Evolutionary conservation across 257 asterid genomes (phyloP).

Genomic region (Coffea eugenioides): DNA sequence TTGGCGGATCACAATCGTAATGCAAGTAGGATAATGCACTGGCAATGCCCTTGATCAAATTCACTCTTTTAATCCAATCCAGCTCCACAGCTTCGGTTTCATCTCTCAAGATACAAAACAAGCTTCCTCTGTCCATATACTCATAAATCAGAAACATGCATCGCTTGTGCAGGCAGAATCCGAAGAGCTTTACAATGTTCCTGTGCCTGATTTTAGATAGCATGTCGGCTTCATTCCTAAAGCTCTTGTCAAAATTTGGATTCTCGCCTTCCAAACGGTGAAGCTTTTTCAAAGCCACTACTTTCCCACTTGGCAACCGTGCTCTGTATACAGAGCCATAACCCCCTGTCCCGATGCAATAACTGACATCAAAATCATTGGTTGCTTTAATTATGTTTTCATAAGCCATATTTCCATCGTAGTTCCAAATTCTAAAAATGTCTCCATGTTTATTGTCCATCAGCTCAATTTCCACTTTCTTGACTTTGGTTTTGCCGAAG

Average conservation of each 20-base stretch:
- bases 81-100: not conserved
- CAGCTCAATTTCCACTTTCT: not conserved
- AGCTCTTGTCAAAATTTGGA: not conserved
- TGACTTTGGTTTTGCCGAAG: not conserved
- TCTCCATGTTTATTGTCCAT: not conserved
- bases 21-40: slow-evolving; percentile 5
- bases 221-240: slow-evolving; percentile 6
- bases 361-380: not conserved
- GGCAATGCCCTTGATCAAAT: slow-evolving; percentile 10
- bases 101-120: not conserved
- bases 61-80: slow-evolving; percentile 9
- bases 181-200: not conserved
- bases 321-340: slow-evolving; percentile 2
- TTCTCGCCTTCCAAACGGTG: slow-evolving; percentile 2
- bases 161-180: not conserved
- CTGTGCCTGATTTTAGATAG: slow-evolving; percentile 1
- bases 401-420: not conserved
- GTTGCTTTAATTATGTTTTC: not conserved
- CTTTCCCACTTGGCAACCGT: not conserved
- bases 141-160: slow-evolving; percentile 5
- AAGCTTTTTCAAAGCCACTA: slow-evolving; percentile 8
- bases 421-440: not conserved
- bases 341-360: slow-evolving; percentile 6
- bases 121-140: slow-evolving; percentile 8
- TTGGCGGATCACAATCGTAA: not conserved